Percentiles rank a stretch among this genome's conserved stretches.
These are phyloP conservation scores for Caryopteris hybrid DNA, from an alignment of 305 asterid species.

Conservation along the genomic window DNA sequence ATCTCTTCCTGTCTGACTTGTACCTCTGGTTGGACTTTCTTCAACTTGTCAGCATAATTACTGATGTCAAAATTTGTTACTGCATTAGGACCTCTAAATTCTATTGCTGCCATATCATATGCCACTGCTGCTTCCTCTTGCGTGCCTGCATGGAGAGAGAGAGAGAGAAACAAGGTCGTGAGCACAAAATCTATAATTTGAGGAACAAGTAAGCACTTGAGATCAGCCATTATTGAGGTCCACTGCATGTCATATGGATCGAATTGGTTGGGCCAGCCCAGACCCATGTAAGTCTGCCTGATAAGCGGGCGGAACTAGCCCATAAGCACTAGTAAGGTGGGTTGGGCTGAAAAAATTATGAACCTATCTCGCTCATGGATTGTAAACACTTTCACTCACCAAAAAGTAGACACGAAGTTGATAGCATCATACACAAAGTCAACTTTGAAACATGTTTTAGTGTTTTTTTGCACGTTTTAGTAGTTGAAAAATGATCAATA, in stretches of 20 bases:
- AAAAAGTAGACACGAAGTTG: neutral
- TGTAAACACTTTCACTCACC: no score
- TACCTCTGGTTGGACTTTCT: slow-evolving; percentile 24
- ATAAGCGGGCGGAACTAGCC: no score
- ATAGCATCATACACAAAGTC: neutral
- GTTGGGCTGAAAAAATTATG: no score
- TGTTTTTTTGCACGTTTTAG: neutral
- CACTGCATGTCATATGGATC: slow-evolving; percentile 1
- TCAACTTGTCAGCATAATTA: slow-evolving; percentile 46
- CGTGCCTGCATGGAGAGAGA: slow-evolving; percentile 45
- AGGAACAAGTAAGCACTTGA: neutral
- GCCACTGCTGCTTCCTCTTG: slow-evolving; percentile 97
- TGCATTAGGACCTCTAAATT: slow-evolving; percentile 72
- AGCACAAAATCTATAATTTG: neutral
- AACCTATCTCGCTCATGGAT: no score
- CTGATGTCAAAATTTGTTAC: slow-evolving; percentile 90
- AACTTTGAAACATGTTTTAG: neutral
- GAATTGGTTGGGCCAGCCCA: no score
- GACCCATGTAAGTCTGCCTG: no score
- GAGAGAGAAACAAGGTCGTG: neutral
- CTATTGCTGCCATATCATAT: slow-evolving; percentile 88
- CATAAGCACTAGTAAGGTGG: no score
- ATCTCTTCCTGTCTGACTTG: slow-evolving; percentile 22
- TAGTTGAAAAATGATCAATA: neutral
- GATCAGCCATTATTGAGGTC: neutral